phyloP scores from a whole-genome alignment of 768 basidiomycete species.

The Phlebiopsis flavidoalba region DNA sequence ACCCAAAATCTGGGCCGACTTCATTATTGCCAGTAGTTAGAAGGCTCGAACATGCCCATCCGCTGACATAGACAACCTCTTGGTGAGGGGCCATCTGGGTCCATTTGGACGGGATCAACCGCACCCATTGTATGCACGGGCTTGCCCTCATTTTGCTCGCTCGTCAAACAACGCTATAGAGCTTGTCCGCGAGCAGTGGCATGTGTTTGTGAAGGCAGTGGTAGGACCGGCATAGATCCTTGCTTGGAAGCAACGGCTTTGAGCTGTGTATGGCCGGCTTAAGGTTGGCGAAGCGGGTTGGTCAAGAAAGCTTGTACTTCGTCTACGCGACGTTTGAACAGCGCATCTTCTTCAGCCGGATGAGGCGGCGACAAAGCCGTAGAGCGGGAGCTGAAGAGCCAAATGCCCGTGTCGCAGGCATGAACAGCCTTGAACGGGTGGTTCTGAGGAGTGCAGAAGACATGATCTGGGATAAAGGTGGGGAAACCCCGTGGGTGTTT shows the following conservation, averaged over 20 bases:
- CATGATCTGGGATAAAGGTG: not conserved
- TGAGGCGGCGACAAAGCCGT: constrained; percentile 57
- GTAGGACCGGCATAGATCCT: constrained; percentile 75
- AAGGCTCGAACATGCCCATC: constrained; percentile 85
- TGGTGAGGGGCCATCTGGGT: constrained; percentile 88
- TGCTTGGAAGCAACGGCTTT: constrained; percentile 84
- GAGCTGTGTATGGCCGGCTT: constrained; percentile 78
- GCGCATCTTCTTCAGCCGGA: constrained; percentile 47
- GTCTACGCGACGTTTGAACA: constrained; percentile 56
- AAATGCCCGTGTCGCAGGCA: constrained; percentile 28
- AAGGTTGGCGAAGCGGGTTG: constrained; percentile 68
- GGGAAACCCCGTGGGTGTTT: not conserved
- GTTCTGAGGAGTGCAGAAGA: not conserved
- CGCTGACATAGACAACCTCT: constrained; percentile 87
- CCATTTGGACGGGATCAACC: constrained; percentile 91
- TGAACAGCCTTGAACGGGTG: constrained; percentile 20
- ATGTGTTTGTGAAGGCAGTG: constrained; percentile 71
- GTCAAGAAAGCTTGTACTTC: constrained; percentile 65
- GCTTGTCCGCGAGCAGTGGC: constrained; percentile 81
- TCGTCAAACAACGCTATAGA: constrained; percentile 64
- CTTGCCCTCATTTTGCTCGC: constrained; percentile 52
- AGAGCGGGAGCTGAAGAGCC: constrained; percentile 29
- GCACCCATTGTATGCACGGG: constrained; percentile 92
- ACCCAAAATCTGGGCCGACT: constrained; percentile 90
- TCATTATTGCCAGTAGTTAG: constrained; percentile 89